A percentile compares a stretch with the other conserved stretches of the same genome.
Evolutionary conservation across 1,139 yeast genomes (phyloP).

Genomic region (Kodamaea plutei): DNA sequence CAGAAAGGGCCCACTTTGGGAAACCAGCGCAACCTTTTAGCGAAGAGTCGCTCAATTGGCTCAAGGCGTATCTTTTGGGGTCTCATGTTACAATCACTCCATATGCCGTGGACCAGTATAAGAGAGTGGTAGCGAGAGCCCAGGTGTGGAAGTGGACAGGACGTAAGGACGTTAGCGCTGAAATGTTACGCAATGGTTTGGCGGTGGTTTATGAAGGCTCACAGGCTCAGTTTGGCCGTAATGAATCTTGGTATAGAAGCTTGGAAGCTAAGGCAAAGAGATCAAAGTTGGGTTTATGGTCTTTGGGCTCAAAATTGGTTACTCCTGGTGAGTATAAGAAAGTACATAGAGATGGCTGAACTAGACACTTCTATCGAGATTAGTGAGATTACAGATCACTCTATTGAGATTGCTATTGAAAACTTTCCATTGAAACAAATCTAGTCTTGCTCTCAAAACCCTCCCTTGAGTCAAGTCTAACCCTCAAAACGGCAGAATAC

Average conservation of each 20-base stretch:
- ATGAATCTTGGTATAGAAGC: conserved; percentile 53
- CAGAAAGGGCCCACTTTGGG: conserved; percentile 94
- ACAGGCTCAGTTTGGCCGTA: conserved; percentile 84
- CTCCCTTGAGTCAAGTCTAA: too few relatives aligned
- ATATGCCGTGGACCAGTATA: conserved; percentile 80
- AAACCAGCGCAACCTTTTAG: conserved; percentile 88
- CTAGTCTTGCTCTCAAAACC: too few relatives aligned
- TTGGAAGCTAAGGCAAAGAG: conserved; percentile 60
- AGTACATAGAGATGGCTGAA: too few relatives aligned
- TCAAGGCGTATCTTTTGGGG: conserved; percentile 60
- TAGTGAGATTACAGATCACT: too few relatives aligned
- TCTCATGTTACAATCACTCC: conserved; percentile 71
- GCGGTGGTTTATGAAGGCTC: conserved; percentile 87
- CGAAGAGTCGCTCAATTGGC: conserved; percentile 80
- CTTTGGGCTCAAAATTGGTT: conserved; percentile 43
- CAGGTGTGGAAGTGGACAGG: conserved; percentile 73
- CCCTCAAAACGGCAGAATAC: too few relatives aligned
- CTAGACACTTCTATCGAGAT: too few relatives aligned
- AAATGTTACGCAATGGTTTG: conserved; percentile 79
- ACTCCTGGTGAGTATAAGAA: conserved; percentile 85
- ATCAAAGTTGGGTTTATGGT: conserved; percentile 69
- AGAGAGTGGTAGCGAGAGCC: conserved; percentile 81
- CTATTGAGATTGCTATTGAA: too few relatives aligned
- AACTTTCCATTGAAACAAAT: too few relatives aligned
- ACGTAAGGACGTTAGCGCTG: conserved; percentile 73